A percentile compares a stretch with the other conserved stretches of the same genome.
These are phyloP conservation scores for Neltuma alba DNA, from an alignment of 306 rosid species.

Conservation along the genomic window DNA sequence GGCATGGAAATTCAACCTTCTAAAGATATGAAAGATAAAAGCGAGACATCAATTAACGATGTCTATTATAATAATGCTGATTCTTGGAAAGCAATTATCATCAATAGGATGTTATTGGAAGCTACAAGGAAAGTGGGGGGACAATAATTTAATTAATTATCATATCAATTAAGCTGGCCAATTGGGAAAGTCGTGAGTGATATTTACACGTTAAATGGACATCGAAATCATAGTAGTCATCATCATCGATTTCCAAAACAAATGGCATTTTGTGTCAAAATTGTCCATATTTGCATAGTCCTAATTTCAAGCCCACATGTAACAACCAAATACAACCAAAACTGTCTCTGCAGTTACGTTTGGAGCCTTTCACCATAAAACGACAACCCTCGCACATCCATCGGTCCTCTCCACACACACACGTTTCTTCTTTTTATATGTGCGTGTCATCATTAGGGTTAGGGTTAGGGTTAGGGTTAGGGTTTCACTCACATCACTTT, in stretches of 20 bases:
- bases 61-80: constrained; percentile 13
- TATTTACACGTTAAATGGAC: constrained; percentile 40
- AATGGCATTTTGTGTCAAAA: constrained; percentile 33
- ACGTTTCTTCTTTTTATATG: constrained; percentile 10
- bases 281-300: constrained; percentile 6
- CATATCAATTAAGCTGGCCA: neutral
- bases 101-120: constrained; percentile 13
- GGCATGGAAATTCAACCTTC: constrained; percentile 46
- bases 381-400: neutral
- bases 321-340: constrained; percentile 49
- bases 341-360: constrained; percentile 44
- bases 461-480: neutral
- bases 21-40: constrained; percentile 14
- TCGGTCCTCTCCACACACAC: constrained; percentile 22
- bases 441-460: neutral
- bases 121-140: neutral
- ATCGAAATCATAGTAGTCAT: constrained; percentile 32
- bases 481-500: neutral
- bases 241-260: constrained; percentile 26
- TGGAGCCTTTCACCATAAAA: constrained; percentile 41
- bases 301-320: constrained; percentile 39
- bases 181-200: constrained; percentile 24
- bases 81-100: constrained; percentile 39
- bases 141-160: neutral
- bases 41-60: constrained; percentile 17